Evolutionary conservation across 1,284 basidiomycete species (phyloP).

Genomic region (Trametes sp.): DNA sequence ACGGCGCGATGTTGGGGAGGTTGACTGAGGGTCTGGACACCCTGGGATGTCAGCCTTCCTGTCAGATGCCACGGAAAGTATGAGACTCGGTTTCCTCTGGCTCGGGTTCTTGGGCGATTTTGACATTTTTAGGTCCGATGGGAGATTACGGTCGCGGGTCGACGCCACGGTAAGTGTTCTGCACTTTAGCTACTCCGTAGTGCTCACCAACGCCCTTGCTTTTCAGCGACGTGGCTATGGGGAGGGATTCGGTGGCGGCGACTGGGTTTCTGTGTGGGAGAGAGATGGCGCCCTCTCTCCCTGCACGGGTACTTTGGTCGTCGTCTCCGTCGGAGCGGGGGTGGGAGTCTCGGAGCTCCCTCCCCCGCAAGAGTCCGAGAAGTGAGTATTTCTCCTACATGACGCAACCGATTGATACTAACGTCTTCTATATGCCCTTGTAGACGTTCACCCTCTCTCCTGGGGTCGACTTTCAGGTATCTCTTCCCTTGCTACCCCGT

Average conservation of each 20-base stretch:
- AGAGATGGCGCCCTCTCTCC: conserved; percentile 17
- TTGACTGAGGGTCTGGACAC: conserved; percentile 16
- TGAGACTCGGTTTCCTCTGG: background rate
- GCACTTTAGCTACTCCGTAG: too few species aligned
- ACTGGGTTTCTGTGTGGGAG: conserved; percentile 3
- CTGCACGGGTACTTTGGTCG: conserved; percentile 1
- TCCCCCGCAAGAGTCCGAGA: conserved; percentile 11
- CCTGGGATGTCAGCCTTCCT: conserved; percentile 10
- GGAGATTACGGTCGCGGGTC: too few species aligned
- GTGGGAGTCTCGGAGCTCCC: conserved; percentile 1
- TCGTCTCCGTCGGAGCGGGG: conserved; percentile 15
- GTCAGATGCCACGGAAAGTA: conserved; percentile 12
- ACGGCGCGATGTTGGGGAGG: conserved; percentile 5
- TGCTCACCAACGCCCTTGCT: too few species aligned
- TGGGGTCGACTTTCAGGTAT: background rate
- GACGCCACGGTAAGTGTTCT: too few species aligned
- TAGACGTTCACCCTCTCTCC: background rate
- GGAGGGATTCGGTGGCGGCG: conserved; percentile 6
- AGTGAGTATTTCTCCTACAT: background rate
- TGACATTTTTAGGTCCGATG: background rate
- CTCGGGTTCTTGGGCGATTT: background rate
- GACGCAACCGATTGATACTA: background rate
- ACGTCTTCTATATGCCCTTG: background rate
- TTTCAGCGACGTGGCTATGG: too few species aligned
- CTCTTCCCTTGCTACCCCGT: background rate